Percentiles rank a stretch among this genome's conserved stretches.
phyloP scores from a whole-genome alignment of 78 protist genomes.

The Guillardia theta region DNA sequence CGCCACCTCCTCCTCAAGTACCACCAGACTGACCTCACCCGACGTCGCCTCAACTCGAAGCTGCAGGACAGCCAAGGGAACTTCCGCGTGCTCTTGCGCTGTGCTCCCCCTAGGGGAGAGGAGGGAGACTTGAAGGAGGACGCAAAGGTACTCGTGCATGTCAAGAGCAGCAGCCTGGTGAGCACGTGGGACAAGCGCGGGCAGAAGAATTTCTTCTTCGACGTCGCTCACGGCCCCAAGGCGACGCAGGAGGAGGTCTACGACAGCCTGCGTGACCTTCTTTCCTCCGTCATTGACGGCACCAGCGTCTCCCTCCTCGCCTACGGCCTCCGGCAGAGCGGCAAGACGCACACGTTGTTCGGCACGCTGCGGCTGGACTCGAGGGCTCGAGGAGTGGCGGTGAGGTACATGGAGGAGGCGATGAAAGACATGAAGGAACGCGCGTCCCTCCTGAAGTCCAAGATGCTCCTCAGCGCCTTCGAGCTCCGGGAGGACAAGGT shows the following conservation, averaged over 20 bases:
- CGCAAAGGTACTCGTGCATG: too few species aligned
- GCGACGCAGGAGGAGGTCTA: background rate
- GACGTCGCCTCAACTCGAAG: too few species aligned
- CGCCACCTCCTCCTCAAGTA: too few species aligned
- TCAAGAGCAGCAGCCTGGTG: too few species aligned
- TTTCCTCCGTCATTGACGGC: background rate
- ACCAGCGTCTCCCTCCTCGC: background rate
- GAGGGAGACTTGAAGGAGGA: too few species aligned
- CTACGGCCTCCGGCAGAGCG: background rate
- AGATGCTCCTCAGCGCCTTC: background rate
- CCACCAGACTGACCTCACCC: too few species aligned
- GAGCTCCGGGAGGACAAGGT: background rate
- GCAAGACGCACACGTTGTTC: background rate
- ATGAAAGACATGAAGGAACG: background rate
- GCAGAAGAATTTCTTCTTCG: background rate
- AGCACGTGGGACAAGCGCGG: background rate
- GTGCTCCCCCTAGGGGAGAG: too few species aligned
- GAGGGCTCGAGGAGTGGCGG: background rate
- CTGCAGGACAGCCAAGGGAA: too few species aligned
- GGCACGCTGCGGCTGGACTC: background rate
- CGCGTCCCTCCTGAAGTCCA: background rate
- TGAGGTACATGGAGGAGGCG: background rate
- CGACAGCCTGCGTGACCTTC: background rate
- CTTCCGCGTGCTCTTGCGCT: too few species aligned
- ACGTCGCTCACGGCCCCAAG: background rate